A percentile compares a stretch with the other conserved stretches of the same genome.
Conservation (phyloP, 257 asterid genomes). For the Cinchona pubescens region DNA sequence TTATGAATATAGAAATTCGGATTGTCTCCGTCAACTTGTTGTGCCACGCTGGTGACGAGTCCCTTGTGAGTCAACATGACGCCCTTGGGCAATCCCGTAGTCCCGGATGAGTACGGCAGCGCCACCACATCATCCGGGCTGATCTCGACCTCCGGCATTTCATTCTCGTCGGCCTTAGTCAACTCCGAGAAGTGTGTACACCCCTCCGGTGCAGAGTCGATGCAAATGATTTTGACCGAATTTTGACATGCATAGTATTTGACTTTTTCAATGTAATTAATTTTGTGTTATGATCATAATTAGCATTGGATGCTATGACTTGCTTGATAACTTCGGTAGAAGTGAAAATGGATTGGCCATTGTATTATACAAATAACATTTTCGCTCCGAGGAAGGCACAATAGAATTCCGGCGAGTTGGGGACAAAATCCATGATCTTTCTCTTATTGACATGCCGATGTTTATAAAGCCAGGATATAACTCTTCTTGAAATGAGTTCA, state of each 20-base stretch:
- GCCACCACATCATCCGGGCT: slow-evolving; percentile 75
- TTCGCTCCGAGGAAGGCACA: slow-evolving; percentile 85
- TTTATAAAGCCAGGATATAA: slow-evolving; percentile 56
- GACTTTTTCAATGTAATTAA: slow-evolving; percentile 49
- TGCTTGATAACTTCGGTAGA: slow-evolving; percentile 67
- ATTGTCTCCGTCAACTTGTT: slow-evolving; percentile 91
- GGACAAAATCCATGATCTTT: slow-evolving; percentile 77
- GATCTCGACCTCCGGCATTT: slow-evolving; percentile 51
- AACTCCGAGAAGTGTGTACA: slow-evolving; percentile 55
- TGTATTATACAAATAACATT: too few relatives aligned
- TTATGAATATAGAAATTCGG: slow-evolving; percentile 75
- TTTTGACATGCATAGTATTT: slow-evolving; percentile 41
- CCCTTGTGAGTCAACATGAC: slow-evolving; percentile 95
- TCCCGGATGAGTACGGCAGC: slow-evolving; percentile 90
- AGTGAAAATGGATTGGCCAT: slow-evolving; percentile 90
- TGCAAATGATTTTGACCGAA: slow-evolving; percentile 40
- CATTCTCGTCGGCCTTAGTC: slow-evolving; percentile 44
- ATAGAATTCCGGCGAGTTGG: slow-evolving; percentile 72
- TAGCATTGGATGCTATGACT: slow-evolving; percentile 61
- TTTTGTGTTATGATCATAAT: slow-evolving; percentile 55
- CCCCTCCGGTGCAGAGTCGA: slow-evolving; percentile 46
- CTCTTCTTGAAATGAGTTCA: slow-evolving; percentile 43
- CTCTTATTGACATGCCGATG: slow-evolving; percentile 64
- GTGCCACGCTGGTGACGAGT: slow-evolving; percentile 80
- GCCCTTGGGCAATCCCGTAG: slow-evolving; percentile 93